These are phyloP conservation scores for Platanthera guangdongensis DNA, from an alignment of 106 monocot genomes.

Conservation along the genomic window DNA sequence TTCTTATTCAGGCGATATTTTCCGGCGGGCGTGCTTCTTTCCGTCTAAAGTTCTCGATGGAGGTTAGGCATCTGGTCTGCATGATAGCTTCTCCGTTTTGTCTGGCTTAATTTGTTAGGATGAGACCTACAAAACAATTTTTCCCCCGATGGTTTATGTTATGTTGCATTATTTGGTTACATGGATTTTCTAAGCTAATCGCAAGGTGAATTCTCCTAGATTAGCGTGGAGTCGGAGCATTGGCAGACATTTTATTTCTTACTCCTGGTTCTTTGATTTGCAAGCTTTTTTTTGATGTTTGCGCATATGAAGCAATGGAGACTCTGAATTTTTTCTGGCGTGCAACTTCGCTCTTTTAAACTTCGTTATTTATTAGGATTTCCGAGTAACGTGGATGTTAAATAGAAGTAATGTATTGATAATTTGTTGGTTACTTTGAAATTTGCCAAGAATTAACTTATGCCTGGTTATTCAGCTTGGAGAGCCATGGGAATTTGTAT, in stretches of 20 bases:
- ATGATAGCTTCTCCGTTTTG: background rate
- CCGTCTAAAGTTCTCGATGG: background rate
- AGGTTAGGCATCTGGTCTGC: constrained; percentile 15
- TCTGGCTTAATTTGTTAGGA: background rate
- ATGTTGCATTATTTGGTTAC: background rate
- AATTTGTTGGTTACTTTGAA: background rate
- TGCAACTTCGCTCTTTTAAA: background rate
- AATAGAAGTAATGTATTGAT: background rate
- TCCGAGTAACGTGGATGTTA: background rate
- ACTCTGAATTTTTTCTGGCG: background rate
- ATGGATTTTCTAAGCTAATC: background rate
- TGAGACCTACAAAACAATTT: background rate
- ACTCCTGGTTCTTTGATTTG: background rate
- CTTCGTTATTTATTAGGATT: background rate
- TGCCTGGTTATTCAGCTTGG: background rate
- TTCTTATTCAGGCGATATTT: background rate
- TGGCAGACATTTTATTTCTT: background rate
- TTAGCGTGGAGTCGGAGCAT: background rate
- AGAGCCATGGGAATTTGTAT: background rate
- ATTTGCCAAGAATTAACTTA: background rate
- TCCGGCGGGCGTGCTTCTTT: background rate
- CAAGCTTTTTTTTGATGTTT: background rate
- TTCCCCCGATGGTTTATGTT: background rate
- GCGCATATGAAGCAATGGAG: background rate
- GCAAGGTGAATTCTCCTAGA: background rate